These are phyloP conservation scores for Dendrobium nobile DNA, from an alignment of 106 monocot species.

Conservation along the genomic window DNA sequence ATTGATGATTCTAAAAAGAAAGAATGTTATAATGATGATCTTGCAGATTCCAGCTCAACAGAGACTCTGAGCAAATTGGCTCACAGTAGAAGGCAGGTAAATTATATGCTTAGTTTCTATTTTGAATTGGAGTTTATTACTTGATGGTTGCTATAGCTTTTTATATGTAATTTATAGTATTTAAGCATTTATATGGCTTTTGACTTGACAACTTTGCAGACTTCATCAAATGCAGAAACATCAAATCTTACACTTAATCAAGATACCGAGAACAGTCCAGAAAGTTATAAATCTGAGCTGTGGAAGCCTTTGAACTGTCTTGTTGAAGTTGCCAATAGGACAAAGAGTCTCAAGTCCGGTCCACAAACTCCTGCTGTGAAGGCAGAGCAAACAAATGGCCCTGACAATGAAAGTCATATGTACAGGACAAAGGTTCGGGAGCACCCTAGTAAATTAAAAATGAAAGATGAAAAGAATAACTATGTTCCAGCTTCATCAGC, in stretches of 20 bases:
- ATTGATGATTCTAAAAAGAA: slow-evolving; percentile 32
- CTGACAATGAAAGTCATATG: slow-evolving; percentile 1
- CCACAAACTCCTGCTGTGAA: slow-evolving; percentile 37
- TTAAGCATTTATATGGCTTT: background rate
- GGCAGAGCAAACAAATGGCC: slow-evolving; percentile 30
- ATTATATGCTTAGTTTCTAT: background rate
- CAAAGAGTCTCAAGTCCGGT: slow-evolving; percentile 44
- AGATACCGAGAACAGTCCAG: slow-evolving; percentile 24
- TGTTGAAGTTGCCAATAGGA: slow-evolving; percentile 77
- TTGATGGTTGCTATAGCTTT: background rate
- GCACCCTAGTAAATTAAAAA: slow-evolving; percentile 30
- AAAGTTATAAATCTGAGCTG: slow-evolving; percentile 49
- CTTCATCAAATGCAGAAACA: slow-evolving; percentile 38
- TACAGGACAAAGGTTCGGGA: slow-evolving; percentile 11
- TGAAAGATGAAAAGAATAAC: slow-evolving; percentile 42
- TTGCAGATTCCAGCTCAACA: slow-evolving; percentile 28
- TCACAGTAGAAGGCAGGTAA: slow-evolving; percentile 65
- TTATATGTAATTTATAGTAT: background rate
- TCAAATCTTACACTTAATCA: slow-evolving; percentile 26
- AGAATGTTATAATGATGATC: slow-evolving; percentile 28
- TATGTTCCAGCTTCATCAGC: slow-evolving; percentile 13
- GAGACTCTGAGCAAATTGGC: slow-evolving; percentile 33
- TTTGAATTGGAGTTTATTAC: background rate
- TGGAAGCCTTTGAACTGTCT: slow-evolving; percentile 87
- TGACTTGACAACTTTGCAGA: slow-evolving; percentile 26